A percentile compares a stretch with the other conserved stretches of the same genome.
phyloP scores from a whole-genome alignment of 768 basidiomycete genomes.

The Auricularia auricula-judae region DNA sequence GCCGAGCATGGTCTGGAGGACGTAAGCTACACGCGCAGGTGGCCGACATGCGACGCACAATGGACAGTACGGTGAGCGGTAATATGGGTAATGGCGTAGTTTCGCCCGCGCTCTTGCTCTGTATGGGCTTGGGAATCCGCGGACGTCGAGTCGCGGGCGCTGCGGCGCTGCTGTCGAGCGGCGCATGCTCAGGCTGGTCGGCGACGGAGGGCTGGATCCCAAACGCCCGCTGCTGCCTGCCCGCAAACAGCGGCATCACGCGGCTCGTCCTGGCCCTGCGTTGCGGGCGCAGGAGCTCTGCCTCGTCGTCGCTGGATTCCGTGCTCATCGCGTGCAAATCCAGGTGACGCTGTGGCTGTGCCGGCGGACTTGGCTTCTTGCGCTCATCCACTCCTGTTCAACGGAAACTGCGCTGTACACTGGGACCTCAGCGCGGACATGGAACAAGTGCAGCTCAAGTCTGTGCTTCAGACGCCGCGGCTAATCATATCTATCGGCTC shows the following conservation, averaged over 20 bases:
- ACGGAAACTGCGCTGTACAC: no score
- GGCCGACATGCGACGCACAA: slow-evolving; percentile 39
- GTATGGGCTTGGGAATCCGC: not conserved
- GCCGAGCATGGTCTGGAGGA: slow-evolving; percentile 72
- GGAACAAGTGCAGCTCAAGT: no score
- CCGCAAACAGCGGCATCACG: not conserved
- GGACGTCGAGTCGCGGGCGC: not conserved
- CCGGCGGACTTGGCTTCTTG: no score
- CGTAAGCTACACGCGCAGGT: slow-evolving; percentile 5
- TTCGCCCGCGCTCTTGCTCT: slow-evolving; percentile 16
- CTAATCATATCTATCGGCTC: no score
- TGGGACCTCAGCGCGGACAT: no score
- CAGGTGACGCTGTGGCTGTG: no score
- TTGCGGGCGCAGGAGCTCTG: not conserved
- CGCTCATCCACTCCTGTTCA: no score
- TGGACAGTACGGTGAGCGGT: slow-evolving; percentile 87
- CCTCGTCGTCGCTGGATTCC: not conserved
- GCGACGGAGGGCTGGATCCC: not conserved
- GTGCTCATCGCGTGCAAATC: not conserved
- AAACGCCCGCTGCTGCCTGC: not conserved
- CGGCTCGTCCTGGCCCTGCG: not conserved
- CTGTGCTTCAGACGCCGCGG: no score
- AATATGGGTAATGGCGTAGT: slow-evolving; percentile 75
- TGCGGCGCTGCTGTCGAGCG: not conserved
- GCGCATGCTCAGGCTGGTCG: not conserved